Percentiles rank a stretch among this genome's conserved stretches.
Evolutionary conservation across 1,139 yeast genomes (phyloP).

Genomic region (Yamadazyma taylorii): DNA sequence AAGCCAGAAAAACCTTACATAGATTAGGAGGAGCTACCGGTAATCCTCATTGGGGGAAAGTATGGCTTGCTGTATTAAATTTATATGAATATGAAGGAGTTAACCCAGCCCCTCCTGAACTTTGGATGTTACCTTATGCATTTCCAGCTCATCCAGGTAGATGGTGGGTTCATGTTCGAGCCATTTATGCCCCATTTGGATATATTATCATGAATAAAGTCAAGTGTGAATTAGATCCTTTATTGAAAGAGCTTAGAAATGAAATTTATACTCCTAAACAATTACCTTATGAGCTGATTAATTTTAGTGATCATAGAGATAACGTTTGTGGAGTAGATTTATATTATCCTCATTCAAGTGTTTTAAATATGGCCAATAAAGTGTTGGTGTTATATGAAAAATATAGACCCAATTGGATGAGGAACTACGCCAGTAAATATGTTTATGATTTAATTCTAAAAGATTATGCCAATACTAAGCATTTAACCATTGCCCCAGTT

Average conservation of each 20-base stretch:
- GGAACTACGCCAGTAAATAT: slow-evolving; percentile 49
- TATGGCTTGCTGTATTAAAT: slow-evolving; percentile 80
- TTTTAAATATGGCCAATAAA: slow-evolving; percentile 65
- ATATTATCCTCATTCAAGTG: slow-evolving; percentile 83
- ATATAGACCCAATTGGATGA: slow-evolving; percentile 74
- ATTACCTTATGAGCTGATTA: slow-evolving; percentile 62
- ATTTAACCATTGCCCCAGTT: slow-evolving; percentile 91
- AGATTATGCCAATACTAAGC: slow-evolving; percentile 77
- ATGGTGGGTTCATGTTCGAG: slow-evolving; percentile 99
- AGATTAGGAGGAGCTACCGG: slow-evolving; percentile 87
- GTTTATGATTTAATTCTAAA: slow-evolving; percentile 67
- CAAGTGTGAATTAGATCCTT: slow-evolving; percentile 61
- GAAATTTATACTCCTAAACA: slow-evolving; percentile 64
- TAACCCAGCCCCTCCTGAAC: slow-evolving; percentile 96
- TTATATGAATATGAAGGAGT: slow-evolving; percentile 95
- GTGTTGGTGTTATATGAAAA: slow-evolving; percentile 64
- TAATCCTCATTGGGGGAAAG: slow-evolving; percentile 97
- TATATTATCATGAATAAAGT: slow-evolving; percentile 64
- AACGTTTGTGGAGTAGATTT: slow-evolving; percentile 89
- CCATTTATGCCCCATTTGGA: slow-evolving; percentile 85
- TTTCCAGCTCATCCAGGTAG: slow-evolving; percentile 89
- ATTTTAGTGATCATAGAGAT: slow-evolving; percentile 72
- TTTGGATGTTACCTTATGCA: slow-evolving; percentile 83
- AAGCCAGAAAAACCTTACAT: slow-evolving; percentile 71
- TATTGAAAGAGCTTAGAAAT: slow-evolving; percentile 61